phyloP scores from a whole-genome alignment of 169 alveolate species.

The Hammondia hammondi region DNA sequence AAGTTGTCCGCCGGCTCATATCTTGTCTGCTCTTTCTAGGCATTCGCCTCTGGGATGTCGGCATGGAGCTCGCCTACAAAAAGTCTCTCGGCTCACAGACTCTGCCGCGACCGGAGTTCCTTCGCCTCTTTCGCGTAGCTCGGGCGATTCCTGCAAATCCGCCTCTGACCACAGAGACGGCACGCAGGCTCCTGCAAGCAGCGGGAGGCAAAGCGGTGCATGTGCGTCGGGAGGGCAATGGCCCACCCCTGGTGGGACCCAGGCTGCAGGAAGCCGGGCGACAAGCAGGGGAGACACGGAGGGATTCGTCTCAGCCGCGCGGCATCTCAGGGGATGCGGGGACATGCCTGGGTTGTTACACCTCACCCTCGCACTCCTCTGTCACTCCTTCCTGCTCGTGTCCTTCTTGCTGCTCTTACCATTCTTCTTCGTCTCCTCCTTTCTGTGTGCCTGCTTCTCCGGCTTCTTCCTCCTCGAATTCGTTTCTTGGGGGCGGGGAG shows the following conservation, averaged over 20 bases:
- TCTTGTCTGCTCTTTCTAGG: neutral
- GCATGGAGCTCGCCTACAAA: conserved; percentile 57
- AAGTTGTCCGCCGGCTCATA: neutral
- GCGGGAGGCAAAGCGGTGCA: neutral
- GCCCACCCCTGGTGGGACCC: neutral
- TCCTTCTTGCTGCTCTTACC: too few relatives aligned
- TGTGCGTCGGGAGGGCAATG: too few relatives aligned
- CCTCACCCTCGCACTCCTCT: too few relatives aligned
- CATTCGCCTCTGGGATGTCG: conserved; percentile 45
- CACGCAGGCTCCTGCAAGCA: neutral
- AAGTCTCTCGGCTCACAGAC: conserved; percentile 44
- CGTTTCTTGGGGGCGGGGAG: too few relatives aligned
- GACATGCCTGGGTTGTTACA: too few relatives aligned
- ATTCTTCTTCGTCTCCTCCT: too few relatives aligned
- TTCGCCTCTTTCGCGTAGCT: conserved; percentile 29
- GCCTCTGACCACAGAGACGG: neutral
- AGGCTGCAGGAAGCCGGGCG: too few relatives aligned
- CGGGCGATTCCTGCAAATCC: conserved; percentile 3
- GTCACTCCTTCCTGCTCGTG: too few relatives aligned
- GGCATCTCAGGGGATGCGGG: neutral
- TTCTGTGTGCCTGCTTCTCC: too few relatives aligned
- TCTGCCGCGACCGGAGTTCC: conserved; percentile 48
- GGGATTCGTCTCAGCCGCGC: neutral
- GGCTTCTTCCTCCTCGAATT: too few relatives aligned
- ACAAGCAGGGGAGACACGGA: neutral